Evolutionary conservation across 306 rosid species (phyloP), one percentile per base, ranked within the genome.

Genomic region (Prosopis cineraria): DNA sequence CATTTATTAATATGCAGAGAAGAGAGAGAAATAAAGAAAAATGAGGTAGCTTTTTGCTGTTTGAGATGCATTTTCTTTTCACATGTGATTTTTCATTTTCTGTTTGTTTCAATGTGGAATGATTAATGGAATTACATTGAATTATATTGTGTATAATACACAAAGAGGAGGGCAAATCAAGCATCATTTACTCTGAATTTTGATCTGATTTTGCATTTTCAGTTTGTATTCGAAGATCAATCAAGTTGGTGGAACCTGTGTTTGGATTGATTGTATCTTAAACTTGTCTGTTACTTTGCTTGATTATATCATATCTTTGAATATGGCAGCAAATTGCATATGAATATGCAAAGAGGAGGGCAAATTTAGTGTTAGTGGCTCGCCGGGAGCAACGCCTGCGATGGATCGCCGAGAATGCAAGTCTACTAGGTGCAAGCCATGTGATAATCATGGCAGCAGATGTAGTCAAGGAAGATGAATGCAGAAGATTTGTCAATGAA

Each of bases 381-480:
- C 78, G 97, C 25, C 88, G 97, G 80, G 96, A 91, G 68, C 71
- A 77, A 27, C 83, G 98, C 40, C 90, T 94, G 14, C 63, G 69
- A 39, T 81, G 80, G 55, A 91, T 94, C 0, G 89, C 93, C 2
- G 93, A 94, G 81, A 94, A 90, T 59, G 93, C 96, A 4, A 86
- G 93, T 79, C 19, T 25, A 5, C 39, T 90, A 31, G 97, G 98
- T 14, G 98, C 97, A 37, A 87, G 68, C 37, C 85, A 90, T 76
- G 97, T 94, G 5, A 71, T 87, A 80, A 82, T 85, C 40, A 79
- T 89, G 66, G 98, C 97, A 0, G 94, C 98, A 17, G 97, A 94
- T 82, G 98, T 94, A 72, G 97, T 94, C 1, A 94, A 94, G 70
- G 97, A 91, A 86, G 98, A 94, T 53, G 97, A 94, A 3, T 94